These are phyloP conservation scores for Nyssa sinensis DNA, from an alignment of 148 eudicot genomes.

Conservation along the genomic window DNA sequence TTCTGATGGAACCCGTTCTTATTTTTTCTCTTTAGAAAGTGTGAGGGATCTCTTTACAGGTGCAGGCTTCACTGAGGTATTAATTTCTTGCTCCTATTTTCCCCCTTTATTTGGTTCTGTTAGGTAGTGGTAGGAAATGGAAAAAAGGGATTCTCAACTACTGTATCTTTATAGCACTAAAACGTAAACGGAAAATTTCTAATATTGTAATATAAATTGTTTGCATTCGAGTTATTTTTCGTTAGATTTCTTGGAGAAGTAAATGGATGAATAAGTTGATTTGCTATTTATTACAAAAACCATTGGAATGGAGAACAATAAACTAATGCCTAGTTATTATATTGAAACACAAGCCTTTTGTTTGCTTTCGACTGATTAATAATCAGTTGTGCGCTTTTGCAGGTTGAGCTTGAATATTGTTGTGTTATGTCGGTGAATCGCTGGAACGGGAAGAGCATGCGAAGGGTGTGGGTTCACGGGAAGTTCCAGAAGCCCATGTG, in stretches of 20 bases:
- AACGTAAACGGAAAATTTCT: no score
- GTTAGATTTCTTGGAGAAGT: no score
- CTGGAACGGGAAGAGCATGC: constrained; percentile 67
- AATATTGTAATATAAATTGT: not conserved
- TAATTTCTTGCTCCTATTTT: not conserved
- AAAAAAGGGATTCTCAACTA: not conserved
- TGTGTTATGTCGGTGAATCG: constrained; percentile 82
- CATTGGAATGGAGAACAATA: not conserved
- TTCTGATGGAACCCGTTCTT: constrained; percentile 90
- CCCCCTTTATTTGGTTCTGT: no score
- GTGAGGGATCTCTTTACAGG: constrained; percentile 56
- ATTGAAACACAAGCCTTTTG: not conserved
- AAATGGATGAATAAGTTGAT: no score
- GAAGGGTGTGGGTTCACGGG: constrained; percentile 91
- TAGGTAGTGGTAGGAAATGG: no score
- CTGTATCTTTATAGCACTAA: no score
- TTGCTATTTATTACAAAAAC: not conserved
- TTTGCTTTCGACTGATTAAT: not conserved
- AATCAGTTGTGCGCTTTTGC: constrained; percentile 21
- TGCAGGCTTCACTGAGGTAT: constrained; percentile 85
- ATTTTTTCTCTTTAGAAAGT: constrained; percentile 78
- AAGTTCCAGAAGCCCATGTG: constrained; percentile 75
- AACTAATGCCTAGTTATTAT: not conserved
- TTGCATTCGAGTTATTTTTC: no score
- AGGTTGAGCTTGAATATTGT: constrained; percentile 94